These are phyloP conservation scores for Syzygium malaccense DNA, from an alignment of 441 rosid species.

Conservation along the genomic window DNA sequence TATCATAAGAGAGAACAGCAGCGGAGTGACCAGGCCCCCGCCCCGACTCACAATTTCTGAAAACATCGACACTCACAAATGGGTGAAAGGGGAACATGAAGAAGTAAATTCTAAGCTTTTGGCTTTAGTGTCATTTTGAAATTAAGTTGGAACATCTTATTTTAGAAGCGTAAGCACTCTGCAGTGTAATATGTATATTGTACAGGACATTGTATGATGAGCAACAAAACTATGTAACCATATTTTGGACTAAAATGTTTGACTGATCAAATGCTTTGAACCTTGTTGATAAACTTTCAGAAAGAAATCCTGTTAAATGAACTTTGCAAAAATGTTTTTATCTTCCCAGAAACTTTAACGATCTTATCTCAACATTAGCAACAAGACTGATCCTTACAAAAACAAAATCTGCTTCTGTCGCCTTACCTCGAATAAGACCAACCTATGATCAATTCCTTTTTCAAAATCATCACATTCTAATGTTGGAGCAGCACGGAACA, in stretches of 20 bases:
- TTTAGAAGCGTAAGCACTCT: neutral
- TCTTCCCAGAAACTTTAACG: neutral
- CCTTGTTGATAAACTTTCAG: neutral
- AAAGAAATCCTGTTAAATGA: neutral
- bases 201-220: neutral
- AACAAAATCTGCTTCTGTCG: neutral
- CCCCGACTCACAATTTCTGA: no score
- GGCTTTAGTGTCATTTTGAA: neutral
- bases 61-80: no score
- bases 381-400: neutral
- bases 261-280: neutral
- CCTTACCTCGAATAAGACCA: neutral
- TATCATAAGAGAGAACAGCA: neutral
- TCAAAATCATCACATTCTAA: neutral
- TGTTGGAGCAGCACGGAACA: neutral
- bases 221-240: neutral
- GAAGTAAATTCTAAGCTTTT: neutral
- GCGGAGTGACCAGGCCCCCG: neutral
- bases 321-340: neutral
- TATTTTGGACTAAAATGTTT: neutral
- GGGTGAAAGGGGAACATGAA: neutral
- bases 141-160: neutral
- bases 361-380: neutral
- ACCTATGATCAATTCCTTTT: neutral
- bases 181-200: neutral